Conservation (phyloP, 2,329 filamentous ascomycete genomes). For the Pleomassaria siparia region DNA sequence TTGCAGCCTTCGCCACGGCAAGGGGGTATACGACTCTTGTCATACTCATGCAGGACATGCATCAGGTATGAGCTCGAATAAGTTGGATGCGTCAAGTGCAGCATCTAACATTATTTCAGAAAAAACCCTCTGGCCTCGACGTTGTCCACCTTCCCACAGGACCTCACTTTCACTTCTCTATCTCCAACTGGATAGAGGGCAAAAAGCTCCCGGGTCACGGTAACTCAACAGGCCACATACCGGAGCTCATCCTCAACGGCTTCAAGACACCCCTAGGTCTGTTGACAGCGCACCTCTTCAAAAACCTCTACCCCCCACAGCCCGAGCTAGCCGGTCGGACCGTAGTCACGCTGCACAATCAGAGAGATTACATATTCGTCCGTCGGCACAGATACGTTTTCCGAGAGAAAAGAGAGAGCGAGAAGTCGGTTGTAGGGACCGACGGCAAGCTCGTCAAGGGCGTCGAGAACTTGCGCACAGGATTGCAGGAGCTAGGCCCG, state of each 20-base stretch:
- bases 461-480: constrained; percentile 81
- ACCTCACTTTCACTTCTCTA: constrained; percentile 89
- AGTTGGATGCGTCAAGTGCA: too few relatives aligned
- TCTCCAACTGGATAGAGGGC: constrained; percentile 88
- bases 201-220: constrained; percentile 87
- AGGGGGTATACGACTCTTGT: constrained; percentile 81
- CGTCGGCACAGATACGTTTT: constrained; percentile 90
- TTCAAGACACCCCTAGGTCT: constrained; percentile 92
- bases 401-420: constrained; percentile 80
- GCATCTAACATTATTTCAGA: too few relatives aligned
- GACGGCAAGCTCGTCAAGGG: constrained; percentile 84
- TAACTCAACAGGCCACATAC: constrained; percentile 83
- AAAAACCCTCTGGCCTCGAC: constrained; percentile 78
- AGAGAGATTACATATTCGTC: constrained; percentile 95
- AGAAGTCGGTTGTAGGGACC: constrained; percentile 79
- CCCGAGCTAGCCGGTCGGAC: constrained; percentile 86
- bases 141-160: constrained; percentile 81
- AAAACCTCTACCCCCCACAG: constrained; percentile 73
- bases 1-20: constrained; percentile 79
- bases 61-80: too few relatives aligned
- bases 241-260: constrained; percentile 88
- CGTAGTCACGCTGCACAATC: constrained; percentile 90
- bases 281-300: constrained; percentile 80
- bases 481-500: constrained; percentile 74
- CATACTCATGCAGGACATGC: constrained; percentile 77